phyloP scores from a whole-genome alignment of 768 basidiomycete genomes.

The Russula vinacea region DNA sequence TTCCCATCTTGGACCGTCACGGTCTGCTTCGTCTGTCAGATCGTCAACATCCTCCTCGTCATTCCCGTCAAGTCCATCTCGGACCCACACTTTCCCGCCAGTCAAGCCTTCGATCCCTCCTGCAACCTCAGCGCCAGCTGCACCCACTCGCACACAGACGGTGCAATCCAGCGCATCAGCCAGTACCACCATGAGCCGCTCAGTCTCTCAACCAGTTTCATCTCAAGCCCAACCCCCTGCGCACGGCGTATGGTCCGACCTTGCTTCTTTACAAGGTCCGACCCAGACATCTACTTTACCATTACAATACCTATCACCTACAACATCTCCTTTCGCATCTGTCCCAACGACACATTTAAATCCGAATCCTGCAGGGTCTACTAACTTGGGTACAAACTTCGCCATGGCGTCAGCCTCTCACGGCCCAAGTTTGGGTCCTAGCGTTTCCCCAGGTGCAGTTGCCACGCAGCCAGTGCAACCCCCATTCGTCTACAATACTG shows the following conservation, averaged over 20 bases:
- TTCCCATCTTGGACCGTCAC: conserved; percentile 35
- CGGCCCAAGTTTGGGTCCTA: conserved; percentile 15
- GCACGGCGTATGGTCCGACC: conserved; percentile 32
- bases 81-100: conserved; percentile 32
- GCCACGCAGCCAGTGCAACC: conserved; percentile 11
- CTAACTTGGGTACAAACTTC: conserved; percentile 26
- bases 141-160: conserved; percentile 3
- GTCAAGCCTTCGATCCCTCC: conserved; percentile 23
- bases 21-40: conserved; percentile 32
- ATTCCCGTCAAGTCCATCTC: conserved; percentile 4
- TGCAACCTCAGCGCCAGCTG: conserved; percentile 9
- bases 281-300: conserved; percentile 32
- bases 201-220: conserved; percentile 39
- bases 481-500: not conserved
- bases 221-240: conserved; percentile 20
- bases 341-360: conserved; percentile 21
- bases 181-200: conserved; percentile 31
- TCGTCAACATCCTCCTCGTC: conserved; percentile 18
- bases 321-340: conserved; percentile 26
- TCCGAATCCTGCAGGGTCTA: conserved; percentile 22
- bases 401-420: conserved; percentile 24
- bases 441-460: conserved; percentile 22
- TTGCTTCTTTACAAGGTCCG: conserved; percentile 31
- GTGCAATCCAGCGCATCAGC: not conserved
- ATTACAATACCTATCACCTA: conserved; percentile 31